phyloP scores from a whole-genome alignment of 148 eudicot species.

The Camellia lanceoleosa region DNA sequence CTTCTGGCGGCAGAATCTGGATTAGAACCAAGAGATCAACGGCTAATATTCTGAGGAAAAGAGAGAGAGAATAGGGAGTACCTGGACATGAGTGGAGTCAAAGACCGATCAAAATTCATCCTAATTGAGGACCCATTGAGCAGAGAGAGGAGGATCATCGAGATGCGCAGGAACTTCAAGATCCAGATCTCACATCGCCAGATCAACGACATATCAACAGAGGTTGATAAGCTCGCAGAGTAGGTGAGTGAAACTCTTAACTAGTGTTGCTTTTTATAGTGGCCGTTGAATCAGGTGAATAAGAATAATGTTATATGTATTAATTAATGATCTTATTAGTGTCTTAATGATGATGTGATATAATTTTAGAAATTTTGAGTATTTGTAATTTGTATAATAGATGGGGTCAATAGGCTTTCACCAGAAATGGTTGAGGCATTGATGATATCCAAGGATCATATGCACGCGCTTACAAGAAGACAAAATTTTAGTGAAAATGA shows the following conservation, averaged over 20 bases:
- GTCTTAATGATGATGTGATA: too few species aligned
- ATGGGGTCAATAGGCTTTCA: too few species aligned
- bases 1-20: slow-evolving; percentile 37
- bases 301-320: too few species aligned
- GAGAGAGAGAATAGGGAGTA: slow-evolving; percentile 39
- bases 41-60: slow-evolving; percentile 39
- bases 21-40: slow-evolving; percentile 42
- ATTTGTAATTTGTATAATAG: too few species aligned
- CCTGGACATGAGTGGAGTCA: slow-evolving; percentile 48
- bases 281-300: neutral
- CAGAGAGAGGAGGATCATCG: slow-evolving; percentile 33
- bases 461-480: too few species aligned
- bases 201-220: slow-evolving; percentile 22
- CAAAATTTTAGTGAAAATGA: too few species aligned
- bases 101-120: slow-evolving; percentile 41
- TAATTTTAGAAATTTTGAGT: too few species aligned
- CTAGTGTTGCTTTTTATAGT: neutral
- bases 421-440: too few species aligned
- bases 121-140: slow-evolving; percentile 44
- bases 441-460: too few species aligned
- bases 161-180: slow-evolving; percentile 38
- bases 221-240: slow-evolving; percentile 38
- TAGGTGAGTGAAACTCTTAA: slow-evolving; percentile 29
- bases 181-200: neutral
- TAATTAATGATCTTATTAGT: too few species aligned